phyloP scores from a whole-genome alignment of 768 basidiomycete genomes.

The Russula sp. region DNA sequence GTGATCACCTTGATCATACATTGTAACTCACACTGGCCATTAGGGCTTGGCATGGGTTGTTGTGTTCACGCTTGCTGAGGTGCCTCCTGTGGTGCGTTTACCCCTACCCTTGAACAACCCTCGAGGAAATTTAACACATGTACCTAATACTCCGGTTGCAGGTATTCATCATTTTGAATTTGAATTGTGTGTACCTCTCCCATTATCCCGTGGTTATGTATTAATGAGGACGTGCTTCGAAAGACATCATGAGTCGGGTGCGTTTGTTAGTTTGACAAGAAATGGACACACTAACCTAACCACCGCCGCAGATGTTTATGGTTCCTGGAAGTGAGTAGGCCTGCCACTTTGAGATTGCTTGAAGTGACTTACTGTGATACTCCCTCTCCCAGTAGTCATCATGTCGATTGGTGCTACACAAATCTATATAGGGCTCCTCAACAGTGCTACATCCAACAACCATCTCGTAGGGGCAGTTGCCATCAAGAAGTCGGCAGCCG shows the following conservation, averaged over 20 bases:
- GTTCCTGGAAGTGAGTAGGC: neutral
- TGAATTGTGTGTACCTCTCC: neutral
- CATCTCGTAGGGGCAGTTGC: too few relatives aligned
- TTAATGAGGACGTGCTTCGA: neutral
- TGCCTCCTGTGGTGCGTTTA: neutral
- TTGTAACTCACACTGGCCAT: neutral
- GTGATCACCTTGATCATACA: neutral
- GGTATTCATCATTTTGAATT: neutral
- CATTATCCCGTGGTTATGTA: neutral
- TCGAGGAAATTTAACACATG: too few relatives aligned
- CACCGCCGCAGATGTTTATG: neutral
- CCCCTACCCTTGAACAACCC: too few relatives aligned
- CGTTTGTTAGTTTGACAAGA: neutral
- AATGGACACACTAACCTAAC: neutral
- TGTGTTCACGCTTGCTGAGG: neutral
- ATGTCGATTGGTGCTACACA: neutral
- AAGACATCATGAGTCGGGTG: constrained; percentile 1
- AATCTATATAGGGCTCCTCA: neutral
- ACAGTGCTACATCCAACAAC: neutral
- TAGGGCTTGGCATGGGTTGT: constrained; percentile 1
- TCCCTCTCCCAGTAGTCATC: neutral
- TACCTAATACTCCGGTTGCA: neutral
- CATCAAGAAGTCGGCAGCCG: too few relatives aligned
- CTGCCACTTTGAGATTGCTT: too few relatives aligned
- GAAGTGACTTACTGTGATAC: neutral